Base-by-base conservation (phyloP, 352 stramenopile species). In the Globisporangium cylindrosporum region DNA sequence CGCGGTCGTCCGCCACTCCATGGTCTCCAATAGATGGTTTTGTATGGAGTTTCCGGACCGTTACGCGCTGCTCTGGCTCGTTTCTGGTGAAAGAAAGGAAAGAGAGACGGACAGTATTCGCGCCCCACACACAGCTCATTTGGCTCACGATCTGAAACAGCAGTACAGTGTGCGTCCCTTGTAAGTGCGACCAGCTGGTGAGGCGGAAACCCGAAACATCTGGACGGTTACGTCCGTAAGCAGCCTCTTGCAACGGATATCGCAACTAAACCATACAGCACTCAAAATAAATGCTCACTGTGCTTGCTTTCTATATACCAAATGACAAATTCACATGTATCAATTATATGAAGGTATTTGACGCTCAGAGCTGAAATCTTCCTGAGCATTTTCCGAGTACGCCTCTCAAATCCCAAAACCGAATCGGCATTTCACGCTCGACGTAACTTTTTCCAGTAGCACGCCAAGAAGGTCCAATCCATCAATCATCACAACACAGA, bases 71-170 rank as follows among this genome's bases (percentile, higher is more conserved):
- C 36, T 49, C 41, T n/a, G 41, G 41, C 41, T 49, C 41, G 41
- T 49, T 49, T 49, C 41, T 49, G 41, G 41, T 49, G 41, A 49
- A 49, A 49, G 41, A 49, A 49, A 49, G 41, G 41, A n/a, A 49
- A 49, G 15, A 49, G 41, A 49, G 41, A 49, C 41, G 4, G 41
- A 49, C 15, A 6, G 25, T 29, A 29, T 29, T 6, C 27, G 27
- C 27, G 41, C n/a, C 41, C 41, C 41, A 48, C 41, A 49, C 38
- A 36, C 29, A 43, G 10, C 36, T 43, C 36, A 43, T n/a, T n/a
- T n/a, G 41, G 41, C 41, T 49, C 41, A 49, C 4, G 41, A 15
- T 49, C 41, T 49, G 41, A 49, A 49, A 49, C 1, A 49, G 41
- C 15, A 49, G 41, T n/a, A 49, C 41, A 49, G 41, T 49, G 15